phyloP scores from a whole-genome alignment of 805 yeast species.

The Wickerhamomyces xylosicus region DNA sequence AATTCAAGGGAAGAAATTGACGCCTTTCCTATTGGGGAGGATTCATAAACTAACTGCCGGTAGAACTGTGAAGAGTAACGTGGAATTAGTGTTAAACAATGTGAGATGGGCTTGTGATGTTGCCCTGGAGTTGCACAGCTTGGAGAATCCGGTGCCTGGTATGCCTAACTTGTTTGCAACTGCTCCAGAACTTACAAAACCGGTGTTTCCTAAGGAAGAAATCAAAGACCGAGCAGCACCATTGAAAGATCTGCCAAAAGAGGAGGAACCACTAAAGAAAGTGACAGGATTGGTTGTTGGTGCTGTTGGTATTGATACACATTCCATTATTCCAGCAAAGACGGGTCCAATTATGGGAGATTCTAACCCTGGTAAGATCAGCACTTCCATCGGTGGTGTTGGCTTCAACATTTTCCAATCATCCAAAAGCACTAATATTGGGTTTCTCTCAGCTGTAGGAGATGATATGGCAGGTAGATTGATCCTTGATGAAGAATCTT shows the following conservation, averaged over 20 bases:
- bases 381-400: constrained; percentile 69
- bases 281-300: constrained; percentile 47
- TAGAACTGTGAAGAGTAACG: constrained; percentile 55
- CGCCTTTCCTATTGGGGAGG: constrained; percentile 64
- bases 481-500: too few relatives aligned
- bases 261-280: constrained; percentile 1
- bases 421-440: constrained; percentile 23
- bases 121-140: constrained; percentile 31
- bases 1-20: constrained; percentile 61
- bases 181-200: background rate
- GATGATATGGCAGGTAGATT: constrained; percentile 50
- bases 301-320: constrained; percentile 63
- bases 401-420: constrained; percentile 70
- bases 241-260: background rate
- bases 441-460: constrained; percentile 53
- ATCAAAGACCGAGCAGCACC: too few relatives aligned
- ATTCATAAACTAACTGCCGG: constrained; percentile 67
- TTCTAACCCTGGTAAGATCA: constrained; percentile 61
- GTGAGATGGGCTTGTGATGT: constrained; percentile 60
- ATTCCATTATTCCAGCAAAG: too few relatives aligned
- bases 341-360: constrained; percentile 43
- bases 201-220: too few relatives aligned
- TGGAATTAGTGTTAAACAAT: constrained; percentile 69
- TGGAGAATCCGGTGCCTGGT: too few relatives aligned
- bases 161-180: background rate